Base-by-base conservation (phyloP, 1,284 basidiomycete genomes). In the Coniophora puteana region DNA sequence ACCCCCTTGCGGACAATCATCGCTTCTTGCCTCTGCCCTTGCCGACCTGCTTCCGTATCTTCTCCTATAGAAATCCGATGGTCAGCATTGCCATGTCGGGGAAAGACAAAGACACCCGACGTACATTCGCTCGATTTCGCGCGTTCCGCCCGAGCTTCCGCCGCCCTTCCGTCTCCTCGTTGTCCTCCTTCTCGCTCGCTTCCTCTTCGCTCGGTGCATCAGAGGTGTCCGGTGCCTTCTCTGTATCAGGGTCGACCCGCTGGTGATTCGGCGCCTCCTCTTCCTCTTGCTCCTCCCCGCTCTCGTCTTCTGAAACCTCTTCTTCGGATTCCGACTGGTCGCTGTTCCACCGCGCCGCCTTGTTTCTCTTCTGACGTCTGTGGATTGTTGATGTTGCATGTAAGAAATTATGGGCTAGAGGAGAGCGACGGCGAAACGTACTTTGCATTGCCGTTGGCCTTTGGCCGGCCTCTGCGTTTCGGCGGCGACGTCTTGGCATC, bases 71-170 rank as follows among this genome's bases (percentile, higher is more conserved):
- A 43, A 1, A 3, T 18, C 12, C 11, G 8, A 20, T 11, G 16
- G 8, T 8, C 4, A 25, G 18, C 23, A 25, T 24, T 12, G 13
- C 24, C 14, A 5, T 17, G 33, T 43, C 4, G 22, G 16, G 5
- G 11, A 34, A 16, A 13, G 18, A 14, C 20, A 12, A 2, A 38
- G 16, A 11, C 1, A 27, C 10, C 10, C 12, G 18, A 55, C 55
- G 36, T 46, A 72, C 72, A 58, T 73, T 71, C 0, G 72, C 74
- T 37, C 67, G 62, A 8, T 59, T 65, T 36, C 72, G 55, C 8
- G 72, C 72, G 30, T 67, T 66, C 36, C 69, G 52, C 14, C 68
- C 60, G 2, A 65, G 56, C 14, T 62, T 53, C 43, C 54, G 54
- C 29, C 50, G 53, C 31, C 60, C 53, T 37, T 55, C 55, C 10